These are phyloP conservation scores for Fusarium sp. DNA, from an alignment of 2,329 filamentous ascomycete genomes.

Conservation along the genomic window DNA sequence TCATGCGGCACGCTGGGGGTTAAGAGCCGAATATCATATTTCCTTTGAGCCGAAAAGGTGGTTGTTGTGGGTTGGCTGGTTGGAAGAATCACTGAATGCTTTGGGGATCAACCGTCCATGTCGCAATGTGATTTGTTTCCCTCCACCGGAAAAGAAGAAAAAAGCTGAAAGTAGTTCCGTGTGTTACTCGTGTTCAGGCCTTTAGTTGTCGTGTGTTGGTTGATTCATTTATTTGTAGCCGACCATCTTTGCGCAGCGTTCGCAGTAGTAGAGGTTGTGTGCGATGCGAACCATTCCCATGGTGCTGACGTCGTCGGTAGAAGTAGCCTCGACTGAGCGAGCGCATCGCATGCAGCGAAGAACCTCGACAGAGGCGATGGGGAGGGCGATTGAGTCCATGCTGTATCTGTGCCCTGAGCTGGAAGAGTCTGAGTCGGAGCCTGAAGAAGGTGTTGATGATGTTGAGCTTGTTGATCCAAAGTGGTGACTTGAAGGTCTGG, in stretches of 20 bases:
- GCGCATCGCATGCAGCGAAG: slow-evolving; percentile 72
- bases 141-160: slow-evolving; percentile 9
- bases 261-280: slow-evolving; percentile 74
- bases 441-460: slow-evolving; percentile 32
- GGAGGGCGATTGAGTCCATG: slow-evolving; percentile 59
- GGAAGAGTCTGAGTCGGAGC: slow-evolving; percentile 38
- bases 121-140: slow-evolving; percentile 19
- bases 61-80: neutral
- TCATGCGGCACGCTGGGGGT: slow-evolving; percentile 14
- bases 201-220: neutral
- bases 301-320: slow-evolving; percentile 66
- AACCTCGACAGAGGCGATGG: slow-evolving; percentile 65
- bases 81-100: slow-evolving; percentile 13
- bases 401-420: slow-evolving; percentile 52
- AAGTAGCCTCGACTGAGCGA: slow-evolving; percentile 67
- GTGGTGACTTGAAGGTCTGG: slow-evolving; percentile 35
- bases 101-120: slow-evolving; percentile 21
- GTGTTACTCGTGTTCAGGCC: slow-evolving; percentile 18
- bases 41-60: slow-evolving; percentile 25
- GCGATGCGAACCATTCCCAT: slow-evolving; percentile 73
- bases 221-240: slow-evolving; percentile 63
- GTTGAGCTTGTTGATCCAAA: slow-evolving; percentile 39
- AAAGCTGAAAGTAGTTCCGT: slow-evolving; percentile 13
- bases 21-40: slow-evolving; percentile 17
- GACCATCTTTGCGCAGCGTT: slow-evolving; percentile 70